Base-by-base conservation (phyloP, 2,329 filamentous ascomycete species). In the Cladophialophora immunda region DNA sequence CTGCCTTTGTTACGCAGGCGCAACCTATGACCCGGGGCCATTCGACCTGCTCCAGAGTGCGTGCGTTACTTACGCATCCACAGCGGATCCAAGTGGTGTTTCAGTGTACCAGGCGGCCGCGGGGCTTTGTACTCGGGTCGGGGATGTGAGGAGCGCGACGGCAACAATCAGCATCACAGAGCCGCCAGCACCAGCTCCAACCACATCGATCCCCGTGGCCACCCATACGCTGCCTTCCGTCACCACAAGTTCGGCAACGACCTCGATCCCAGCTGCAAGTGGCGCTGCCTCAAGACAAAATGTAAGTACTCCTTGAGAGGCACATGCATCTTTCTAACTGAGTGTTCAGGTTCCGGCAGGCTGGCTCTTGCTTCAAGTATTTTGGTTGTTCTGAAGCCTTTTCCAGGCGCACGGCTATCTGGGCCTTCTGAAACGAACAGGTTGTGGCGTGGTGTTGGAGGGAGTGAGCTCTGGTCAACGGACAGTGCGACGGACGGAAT, bases 21-120 rank as follows among this genome's bases (percentile, higher is more conserved):
- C 47, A 29, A 22, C 50, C 9, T 62, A 27, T 25, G 52, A 55
- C 32, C 59, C 59, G 1, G 50, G 34, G 7, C 47, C 50, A 13
- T 62, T 62, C 59, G 59, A 62, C 52, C 29, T 56, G 22, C 50
- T 55, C 25, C 59, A 55, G 50, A 56, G 59, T 29, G 59, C 50
- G 11, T 62, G 59, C 27, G 47, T 62, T 56, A 9, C 50, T 11
- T 62, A 25, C 15, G 59, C 59, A 13, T 62, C 59, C 30, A 62
- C 50, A 19, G 59, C 59, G 1, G 50, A 62, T 15, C 50, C 50
- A 47, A 19, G 22, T 5, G 59, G 25, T 22, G 32, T 62, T 30
- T 56, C 59, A 15, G n/a, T 45, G 6, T 58, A 45, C 11, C 22
- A 47, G 25, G 56, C 56, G 29, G 38, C 22, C 2, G 38, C 56